Percentiles rank a stretch among this genome's conserved stretches.
phyloP scores from a whole-genome alignment of 202 grass and related monocot genomes.

The Setaria viridis region DNA sequence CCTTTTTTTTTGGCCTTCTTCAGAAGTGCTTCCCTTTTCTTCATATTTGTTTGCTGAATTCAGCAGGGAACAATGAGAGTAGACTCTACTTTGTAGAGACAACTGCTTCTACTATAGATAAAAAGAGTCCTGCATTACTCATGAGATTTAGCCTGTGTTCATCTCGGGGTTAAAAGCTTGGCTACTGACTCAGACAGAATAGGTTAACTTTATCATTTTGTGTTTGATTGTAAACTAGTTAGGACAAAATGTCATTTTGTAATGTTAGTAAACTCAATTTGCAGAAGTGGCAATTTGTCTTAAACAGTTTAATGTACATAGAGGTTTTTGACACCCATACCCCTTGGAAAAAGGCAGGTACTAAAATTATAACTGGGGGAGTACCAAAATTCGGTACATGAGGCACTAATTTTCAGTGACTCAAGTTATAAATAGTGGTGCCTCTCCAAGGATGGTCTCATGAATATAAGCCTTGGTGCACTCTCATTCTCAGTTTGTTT shows the following conservation, averaged over 20 bases:
- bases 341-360: neutral
- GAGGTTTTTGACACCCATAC: neutral
- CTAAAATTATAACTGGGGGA: neutral
- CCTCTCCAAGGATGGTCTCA: neutral
- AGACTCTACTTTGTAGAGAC: neutral
- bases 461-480: neutral
- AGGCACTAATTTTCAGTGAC: neutral
- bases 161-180: neutral
- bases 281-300: slow-evolving; percentile 14
- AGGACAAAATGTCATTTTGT: neutral
- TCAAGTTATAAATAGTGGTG: neutral
- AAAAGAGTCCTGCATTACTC: neutral
- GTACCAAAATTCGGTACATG: neutral
- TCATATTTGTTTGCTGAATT: neutral
- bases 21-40: neutral
- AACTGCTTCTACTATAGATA: neutral
- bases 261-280: neutral
- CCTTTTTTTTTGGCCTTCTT: neutral
- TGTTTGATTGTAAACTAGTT: neutral
- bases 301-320: neutral
- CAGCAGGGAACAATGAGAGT: neutral
- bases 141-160: neutral
- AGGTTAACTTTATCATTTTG: neutral
- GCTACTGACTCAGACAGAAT: neutral
- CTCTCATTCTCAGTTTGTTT: slow-evolving; percentile 27